Base-by-base conservation (phyloP, 1,284 basidiomycete genomes). In the Polyporus tsugae region DNA sequence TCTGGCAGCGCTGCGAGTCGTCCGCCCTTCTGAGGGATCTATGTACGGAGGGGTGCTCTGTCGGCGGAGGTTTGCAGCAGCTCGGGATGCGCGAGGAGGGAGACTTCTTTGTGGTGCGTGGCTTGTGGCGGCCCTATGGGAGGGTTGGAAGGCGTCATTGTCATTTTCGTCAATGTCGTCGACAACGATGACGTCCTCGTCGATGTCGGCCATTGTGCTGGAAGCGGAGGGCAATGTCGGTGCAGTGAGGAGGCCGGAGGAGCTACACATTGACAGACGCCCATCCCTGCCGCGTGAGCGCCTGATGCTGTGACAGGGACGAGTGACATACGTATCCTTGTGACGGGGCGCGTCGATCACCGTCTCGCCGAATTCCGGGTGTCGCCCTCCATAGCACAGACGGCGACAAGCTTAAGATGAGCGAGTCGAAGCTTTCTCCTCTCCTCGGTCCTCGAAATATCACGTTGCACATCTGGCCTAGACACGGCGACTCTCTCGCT, bases 401-500 rank as follows among this genome's bases (percentile, higher is more conserved):
- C 29, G 29, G 29, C 13, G 6, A n/a, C n/a, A n/a, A n/a, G n/a
- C n/a, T n/a, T n/a, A 15, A 25, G 2, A 72, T 72, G 71, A 65
- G 57, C 53, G 65, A 72, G 53, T 66, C 67, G n/a, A 72, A 68
- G 58, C 49, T 69, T 11, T 72, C 71, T 57, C 68, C 70, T n/a
- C 46, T 39, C 5, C 68, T 65, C 35, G 62, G 65, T 55, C 60
- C 58, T 35, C 66, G 68, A 58, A 55, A 64, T 29, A 35, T 75
- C 46, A 71, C 71, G 6, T 80, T 95, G 17, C 82, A 93, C 76
- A 80, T 93, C 68, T 94, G 91, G 91, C 91, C 93, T 4, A 82
- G 83, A 2, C 80, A 84, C 75, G 92, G 87, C 86, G 82, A 81
- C 57, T 77, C 92, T 6, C 85, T 87, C 36, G 92, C 92, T 1